Percentiles rank a stretch among this genome's conserved stretches.
Conservation (phyloP, 2,329 filamentous ascomycete genomes). For the Aspergillus sp. region DNA sequence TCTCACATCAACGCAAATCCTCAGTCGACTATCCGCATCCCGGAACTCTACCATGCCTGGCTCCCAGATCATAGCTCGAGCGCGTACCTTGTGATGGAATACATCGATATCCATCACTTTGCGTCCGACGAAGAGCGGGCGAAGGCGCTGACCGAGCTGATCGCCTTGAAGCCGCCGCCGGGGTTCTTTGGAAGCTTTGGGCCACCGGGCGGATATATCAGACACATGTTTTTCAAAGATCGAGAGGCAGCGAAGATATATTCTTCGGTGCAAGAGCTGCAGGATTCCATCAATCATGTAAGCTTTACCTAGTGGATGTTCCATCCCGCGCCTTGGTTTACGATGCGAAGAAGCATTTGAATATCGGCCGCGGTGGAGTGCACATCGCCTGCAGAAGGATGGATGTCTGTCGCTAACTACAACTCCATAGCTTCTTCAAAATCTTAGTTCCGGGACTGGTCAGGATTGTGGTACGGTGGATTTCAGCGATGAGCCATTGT, state of each 20-base stretch:
- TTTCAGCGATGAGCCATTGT: slow-evolving; percentile 2
- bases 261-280: not conserved
- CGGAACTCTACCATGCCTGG: slow-evolving; percentile 6
- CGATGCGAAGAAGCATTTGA: too few relatives aligned
- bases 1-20: not conserved
- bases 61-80: not conserved
- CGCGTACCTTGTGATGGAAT: slow-evolving; percentile 7
- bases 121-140: slow-evolving; percentile 5
- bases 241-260: not conserved
- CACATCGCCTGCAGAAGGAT: too few relatives aligned
- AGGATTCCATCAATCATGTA: not conserved
- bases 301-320: not conserved
- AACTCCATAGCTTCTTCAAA: not conserved
- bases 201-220: slow-evolving; percentile 6
- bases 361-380: too few relatives aligned
- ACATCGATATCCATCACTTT: slow-evolving; percentile 3
- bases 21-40: slow-evolving; percentile 3
- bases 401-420: not conserved
- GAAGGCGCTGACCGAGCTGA: slow-evolving; percentile 7
- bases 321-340: too few relatives aligned
- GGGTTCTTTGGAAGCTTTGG: slow-evolving; percentile 3
- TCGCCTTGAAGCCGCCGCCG: slow-evolving; percentile 5
- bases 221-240: slow-evolving; percentile 8
- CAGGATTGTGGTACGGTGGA: not conserved
- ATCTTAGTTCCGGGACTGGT: not conserved